These are phyloP conservation scores for Neoascochyta sp. DNA, from an alignment of 2,329 filamentous ascomycete genomes.

Conservation along the genomic window DNA sequence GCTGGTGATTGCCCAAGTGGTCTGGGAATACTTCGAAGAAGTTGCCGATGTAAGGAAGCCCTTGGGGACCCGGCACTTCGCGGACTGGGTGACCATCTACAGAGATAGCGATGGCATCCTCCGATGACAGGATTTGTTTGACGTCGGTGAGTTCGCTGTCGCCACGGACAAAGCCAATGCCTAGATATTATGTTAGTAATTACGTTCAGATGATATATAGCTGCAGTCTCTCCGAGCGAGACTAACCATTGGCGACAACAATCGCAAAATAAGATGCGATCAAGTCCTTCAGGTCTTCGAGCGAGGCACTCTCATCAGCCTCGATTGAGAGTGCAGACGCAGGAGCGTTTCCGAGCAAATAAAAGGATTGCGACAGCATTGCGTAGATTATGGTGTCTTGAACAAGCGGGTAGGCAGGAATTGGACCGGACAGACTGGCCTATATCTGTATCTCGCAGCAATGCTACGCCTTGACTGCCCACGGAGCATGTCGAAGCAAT, in stretches of 20 bases:
- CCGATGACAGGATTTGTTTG: conserved; percentile 9
- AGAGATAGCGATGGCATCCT: conserved; percentile 36
- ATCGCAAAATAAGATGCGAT: conserved; percentile 30
- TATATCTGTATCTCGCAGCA: no score
- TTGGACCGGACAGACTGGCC: conserved; percentile 5
- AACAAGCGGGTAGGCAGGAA: conserved; percentile 3
- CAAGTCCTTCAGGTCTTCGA: conserved; percentile 22
- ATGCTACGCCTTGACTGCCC: conserved; percentile 1
- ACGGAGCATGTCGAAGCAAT: conserved; percentile 4
- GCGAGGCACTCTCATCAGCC: conserved; percentile 15
- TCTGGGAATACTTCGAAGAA: conserved; percentile 42
- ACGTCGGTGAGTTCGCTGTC: conserved; percentile 5
- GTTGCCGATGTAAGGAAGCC: conserved; percentile 37
- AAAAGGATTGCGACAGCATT: conserved; percentile 24
- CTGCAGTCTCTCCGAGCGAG: background rate
- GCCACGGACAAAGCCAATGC: conserved; percentile 10
- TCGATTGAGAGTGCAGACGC: conserved; percentile 18
- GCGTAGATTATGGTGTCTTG: conserved; percentile 3
- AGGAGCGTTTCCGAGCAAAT: conserved; percentile 24
- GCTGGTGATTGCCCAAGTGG: conserved; percentile 42
- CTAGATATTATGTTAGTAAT: conserved; percentile 3
- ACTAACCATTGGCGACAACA: conserved; percentile 24
- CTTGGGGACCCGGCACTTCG: conserved; percentile 38
- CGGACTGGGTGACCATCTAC: conserved; percentile 51
- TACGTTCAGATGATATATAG: background rate